Evolutionary conservation across 1,284 basidiomycete genomes (phyloP).

Genomic region (Boletus mariae): DNA sequence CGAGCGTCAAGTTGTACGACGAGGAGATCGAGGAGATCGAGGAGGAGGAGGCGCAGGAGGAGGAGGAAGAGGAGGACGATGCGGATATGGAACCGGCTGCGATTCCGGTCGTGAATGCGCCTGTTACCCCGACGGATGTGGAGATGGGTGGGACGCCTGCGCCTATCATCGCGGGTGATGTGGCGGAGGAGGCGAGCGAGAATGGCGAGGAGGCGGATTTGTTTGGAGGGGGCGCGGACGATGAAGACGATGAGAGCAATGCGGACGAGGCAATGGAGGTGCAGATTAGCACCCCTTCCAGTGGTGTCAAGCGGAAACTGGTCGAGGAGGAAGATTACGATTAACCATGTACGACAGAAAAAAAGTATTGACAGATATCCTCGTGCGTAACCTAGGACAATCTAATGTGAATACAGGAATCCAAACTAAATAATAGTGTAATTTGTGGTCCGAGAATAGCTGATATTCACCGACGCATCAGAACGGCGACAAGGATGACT

Average conservation of each 20-base stretch:
- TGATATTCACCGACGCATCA: conserved; percentile 23
- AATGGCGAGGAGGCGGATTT: conserved; percentile 57
- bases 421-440: neutral
- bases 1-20: conserved; percentile 68
- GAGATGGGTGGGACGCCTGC: conserved; percentile 50
- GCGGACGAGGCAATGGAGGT: conserved; percentile 66
- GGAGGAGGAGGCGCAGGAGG: conserved; percentile 50
- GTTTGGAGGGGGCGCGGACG: conserved; percentile 63
- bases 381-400: neutral
- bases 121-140: conserved; percentile 57
- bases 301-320: conserved; percentile 71
- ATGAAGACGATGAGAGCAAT: conserved; percentile 65
- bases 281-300: conserved; percentile 48
- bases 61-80: conserved; percentile 50
- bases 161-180: conserved; percentile 38
- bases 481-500: conserved; percentile 29
- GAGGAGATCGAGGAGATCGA: conserved; percentile 77
- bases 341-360: conserved; percentile 29
- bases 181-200: conserved; percentile 61
- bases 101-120: conserved; percentile 34
- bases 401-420: conserved; percentile 30
- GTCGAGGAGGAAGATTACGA: conserved; percentile 86
- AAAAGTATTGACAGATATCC: neutral
- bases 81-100: conserved; percentile 60
- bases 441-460: no score